Percentiles rank a stretch among this genome's conserved stretches.
These are phyloP conservation scores for Austroboletus niveus DNA, from an alignment of 1,284 basidiomycete genomes.

Conservation along the genomic window DNA sequence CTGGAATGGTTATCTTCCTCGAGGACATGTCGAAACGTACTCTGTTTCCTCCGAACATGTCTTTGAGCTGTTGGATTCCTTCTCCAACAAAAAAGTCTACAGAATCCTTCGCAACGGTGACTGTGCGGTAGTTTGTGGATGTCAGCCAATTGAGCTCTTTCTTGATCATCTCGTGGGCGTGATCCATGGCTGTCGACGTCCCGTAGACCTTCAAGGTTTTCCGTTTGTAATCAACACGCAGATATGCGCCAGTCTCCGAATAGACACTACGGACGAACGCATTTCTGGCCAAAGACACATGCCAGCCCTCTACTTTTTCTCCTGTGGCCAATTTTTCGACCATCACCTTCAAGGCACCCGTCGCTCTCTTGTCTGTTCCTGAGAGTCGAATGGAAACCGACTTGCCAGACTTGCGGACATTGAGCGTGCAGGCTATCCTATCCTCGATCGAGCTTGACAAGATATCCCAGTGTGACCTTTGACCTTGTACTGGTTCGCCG, in stretches of 20 bases:
- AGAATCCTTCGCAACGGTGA: constrained; percentile 35
- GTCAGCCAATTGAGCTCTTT: constrained; percentile 43
- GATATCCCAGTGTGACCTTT: constrained; percentile 46
- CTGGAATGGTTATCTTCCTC: constrained; percentile 42
- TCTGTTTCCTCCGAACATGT: constrained; percentile 48
- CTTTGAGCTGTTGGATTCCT: constrained; percentile 45
- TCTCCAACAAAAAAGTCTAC: constrained; percentile 48
- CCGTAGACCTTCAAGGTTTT: constrained; percentile 44
- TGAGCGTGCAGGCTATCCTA: constrained; percentile 27
- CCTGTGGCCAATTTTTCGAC: constrained; percentile 54
- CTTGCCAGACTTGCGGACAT: constrained; percentile 17
- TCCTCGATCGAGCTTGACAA: constrained; percentile 37
- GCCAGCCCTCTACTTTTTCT: constrained; percentile 48
- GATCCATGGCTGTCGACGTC: constrained; percentile 32
- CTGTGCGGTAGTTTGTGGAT: constrained; percentile 27
- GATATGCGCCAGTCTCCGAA: constrained; percentile 37
- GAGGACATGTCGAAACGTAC: constrained; percentile 40
- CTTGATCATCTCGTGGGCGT: constrained; percentile 40
- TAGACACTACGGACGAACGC: constrained; percentile 37
- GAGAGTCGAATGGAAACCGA: constrained; percentile 28
- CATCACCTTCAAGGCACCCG: constrained; percentile 56
- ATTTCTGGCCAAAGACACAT: constrained; percentile 28
- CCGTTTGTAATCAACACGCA: constrained; percentile 43
- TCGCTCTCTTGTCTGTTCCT: constrained; percentile 43
- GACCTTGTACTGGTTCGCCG: constrained; percentile 49